Evolutionary conservation across 805 yeast species (phyloP), one percentile per base, ranked within the genome.

Genomic region (Jamesozyma lodderae): DNA sequence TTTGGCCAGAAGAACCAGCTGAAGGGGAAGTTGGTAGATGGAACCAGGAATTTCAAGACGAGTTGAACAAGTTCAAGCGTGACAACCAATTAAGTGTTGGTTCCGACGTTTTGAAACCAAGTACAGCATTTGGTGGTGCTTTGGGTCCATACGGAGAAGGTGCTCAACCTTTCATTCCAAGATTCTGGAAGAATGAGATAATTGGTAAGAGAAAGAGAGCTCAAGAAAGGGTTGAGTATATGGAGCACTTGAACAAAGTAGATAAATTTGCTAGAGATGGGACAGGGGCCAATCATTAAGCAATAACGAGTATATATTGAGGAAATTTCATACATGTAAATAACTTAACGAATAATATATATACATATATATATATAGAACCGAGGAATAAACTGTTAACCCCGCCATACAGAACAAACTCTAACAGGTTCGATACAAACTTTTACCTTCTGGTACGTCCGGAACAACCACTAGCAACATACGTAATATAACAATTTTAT

Each of bases 1-100:
- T 92, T 33, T 92, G 96, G 96, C 99, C 99, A 4, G 80, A 73
- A 27, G 72, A 68, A 43, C 72, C 74, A 18, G 36, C 42, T 19
- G 34, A 40, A 11, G 59, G 52, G 29, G 62, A 69, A 33, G 67
- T 67, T 46, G 62, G 62, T 39, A 58, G 66, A 20, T 62, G 71
- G 68, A 52, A 65, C 47, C 50, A 62, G 39, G 43, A 61, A 41
- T 40, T 70, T 60, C 63, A 62, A 17, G 29, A 41, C 7, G 76
- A 79, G 48, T 63, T 75, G 49, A 64, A 64, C 34, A 66, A 68
- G 37, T 77, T 72, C 52, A 67, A 76, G 41, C 70, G 68, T 25
- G 77, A 73, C 39, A 59, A 62, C 33, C 36, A 31, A 23, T 30
- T 22, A 21, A 33, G 35, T 20, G 66, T 67, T 14, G 92, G 94